phyloP scores from a whole-genome alignment of 768 basidiomycete species.

The Suillus bovinus region DNA sequence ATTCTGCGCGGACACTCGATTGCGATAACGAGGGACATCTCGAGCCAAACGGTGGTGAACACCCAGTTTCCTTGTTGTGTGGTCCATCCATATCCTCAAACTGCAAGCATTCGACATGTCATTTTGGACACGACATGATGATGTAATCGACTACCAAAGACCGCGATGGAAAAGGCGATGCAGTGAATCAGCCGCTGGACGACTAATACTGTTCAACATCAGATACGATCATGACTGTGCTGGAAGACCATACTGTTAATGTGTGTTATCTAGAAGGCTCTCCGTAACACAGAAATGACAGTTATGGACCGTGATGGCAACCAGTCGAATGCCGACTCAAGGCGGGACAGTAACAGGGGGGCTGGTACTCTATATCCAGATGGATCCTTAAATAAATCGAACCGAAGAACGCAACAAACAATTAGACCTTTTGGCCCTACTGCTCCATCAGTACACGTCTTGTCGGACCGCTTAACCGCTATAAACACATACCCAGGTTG shows the following conservation, averaged over 20 bases:
- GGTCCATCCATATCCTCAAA: neutral
- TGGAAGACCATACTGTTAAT: neutral
- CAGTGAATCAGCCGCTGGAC: neutral
- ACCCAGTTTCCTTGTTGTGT: constrained; percentile 7
- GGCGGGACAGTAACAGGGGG: too few relatives aligned
- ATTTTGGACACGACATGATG: neutral
- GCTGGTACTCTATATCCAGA: too few relatives aligned
- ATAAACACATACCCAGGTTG: too few relatives aligned
- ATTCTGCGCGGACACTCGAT: neutral
- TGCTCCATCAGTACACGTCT: too few relatives aligned
- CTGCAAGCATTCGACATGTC: constrained; percentile 7
- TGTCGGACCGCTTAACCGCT: too few relatives aligned
- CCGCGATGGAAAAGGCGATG: too few relatives aligned
- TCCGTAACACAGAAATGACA: neutral
- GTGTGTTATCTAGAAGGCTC: neutral
- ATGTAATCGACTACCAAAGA: neutral
- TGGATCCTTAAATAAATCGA: too few relatives aligned
- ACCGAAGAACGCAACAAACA: too few relatives aligned
- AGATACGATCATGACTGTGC: neutral
- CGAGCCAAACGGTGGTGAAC: constrained; percentile 17
- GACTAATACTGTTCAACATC: neutral
- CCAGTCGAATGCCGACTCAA: too few relatives aligned
- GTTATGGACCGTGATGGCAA: too few relatives aligned
- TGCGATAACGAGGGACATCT: neutral
- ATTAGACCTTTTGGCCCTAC: too few relatives aligned